Evolutionary conservation across 2,329 filamentous ascomycete genomes (phyloP).

Genomic region (Verticillium longisporum): DNA sequence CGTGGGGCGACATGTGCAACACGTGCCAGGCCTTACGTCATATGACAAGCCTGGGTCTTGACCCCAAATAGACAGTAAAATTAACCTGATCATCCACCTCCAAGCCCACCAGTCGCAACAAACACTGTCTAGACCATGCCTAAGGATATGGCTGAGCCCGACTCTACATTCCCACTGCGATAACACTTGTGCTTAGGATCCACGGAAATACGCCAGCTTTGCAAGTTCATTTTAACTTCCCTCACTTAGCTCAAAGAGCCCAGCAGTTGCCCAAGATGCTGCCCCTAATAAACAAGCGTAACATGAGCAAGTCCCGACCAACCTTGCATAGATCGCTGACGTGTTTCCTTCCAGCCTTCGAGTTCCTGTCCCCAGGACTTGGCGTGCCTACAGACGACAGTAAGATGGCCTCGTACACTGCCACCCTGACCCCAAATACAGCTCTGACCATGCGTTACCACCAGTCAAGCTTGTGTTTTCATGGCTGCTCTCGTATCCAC

Average conservation of each 20-base stretch:
- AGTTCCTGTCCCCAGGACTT: slow-evolving; percentile 30
- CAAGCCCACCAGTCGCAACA: background rate
- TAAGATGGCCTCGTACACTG: slow-evolving; percentile 18
- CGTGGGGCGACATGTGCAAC: too few relatives aligned
- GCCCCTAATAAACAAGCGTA: slow-evolving; percentile 20
- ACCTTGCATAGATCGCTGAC: background rate
- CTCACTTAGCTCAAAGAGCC: background rate
- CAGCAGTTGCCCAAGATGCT: slow-evolving; percentile 16
- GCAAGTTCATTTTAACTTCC: background rate
- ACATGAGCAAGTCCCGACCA: slow-evolving; percentile 2
- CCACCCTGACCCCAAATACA: background rate
- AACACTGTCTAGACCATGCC: background rate
- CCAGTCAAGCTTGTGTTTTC: slow-evolving; percentile 88
- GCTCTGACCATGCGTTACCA: background rate
- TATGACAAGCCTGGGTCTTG: too few relatives aligned
- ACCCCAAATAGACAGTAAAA: too few relatives aligned
- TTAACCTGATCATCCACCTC: too few relatives aligned
- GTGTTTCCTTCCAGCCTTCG: slow-evolving; percentile 29
- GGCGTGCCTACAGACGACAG: slow-evolving; percentile 39
- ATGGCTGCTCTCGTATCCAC: slow-evolving; percentile 86
- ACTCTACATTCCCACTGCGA: background rate
- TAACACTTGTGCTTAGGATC: background rate
- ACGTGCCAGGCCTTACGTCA: too few relatives aligned
- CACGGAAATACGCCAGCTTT: background rate
- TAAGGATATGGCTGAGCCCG: background rate